A percentile compares a stretch with the other conserved stretches of the same genome.
Evolutionary conservation across 1,284 basidiomycete species (phyloP).

Genomic region (Pulchroboletus neoregius): DNA sequence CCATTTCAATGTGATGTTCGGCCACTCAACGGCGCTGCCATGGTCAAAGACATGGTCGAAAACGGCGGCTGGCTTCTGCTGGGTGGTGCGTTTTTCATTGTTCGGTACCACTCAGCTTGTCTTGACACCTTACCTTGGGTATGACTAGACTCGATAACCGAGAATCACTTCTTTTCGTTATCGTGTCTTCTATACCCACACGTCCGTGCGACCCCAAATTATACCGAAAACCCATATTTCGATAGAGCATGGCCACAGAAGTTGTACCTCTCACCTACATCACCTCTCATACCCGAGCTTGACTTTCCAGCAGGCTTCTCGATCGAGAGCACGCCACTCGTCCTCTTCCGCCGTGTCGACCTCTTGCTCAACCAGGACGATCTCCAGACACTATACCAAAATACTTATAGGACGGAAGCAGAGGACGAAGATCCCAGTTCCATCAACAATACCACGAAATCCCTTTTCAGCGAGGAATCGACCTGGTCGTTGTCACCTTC

Average conservation of each 20-base stretch:
- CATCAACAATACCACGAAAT: slow-evolving; percentile 22
- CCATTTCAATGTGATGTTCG: slow-evolving; percentile 39
- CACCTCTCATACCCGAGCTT: slow-evolving; percentile 36
- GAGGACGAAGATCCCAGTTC: slow-evolving; percentile 12
- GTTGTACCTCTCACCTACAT: slow-evolving; percentile 53
- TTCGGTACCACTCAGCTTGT: background rate
- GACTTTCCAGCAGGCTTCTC: slow-evolving; percentile 49
- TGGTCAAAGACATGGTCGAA: slow-evolving; percentile 57
- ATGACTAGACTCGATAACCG: slow-evolving; percentile 55
- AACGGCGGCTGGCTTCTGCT: slow-evolving; percentile 65
- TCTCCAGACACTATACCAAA: slow-evolving; percentile 44
- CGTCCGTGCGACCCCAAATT: slow-evolving; percentile 59
- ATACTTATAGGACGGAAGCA: slow-evolving; percentile 13
- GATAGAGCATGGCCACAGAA: slow-evolving; percentile 63
- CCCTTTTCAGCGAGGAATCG: slow-evolving; percentile 52
- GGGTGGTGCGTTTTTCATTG: slow-evolving; percentile 43
- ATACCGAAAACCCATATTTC: slow-evolving; percentile 47
- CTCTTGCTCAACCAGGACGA: slow-evolving; percentile 51
- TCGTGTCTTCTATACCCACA: slow-evolving; percentile 63
- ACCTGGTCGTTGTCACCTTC: slow-evolving; percentile 50
- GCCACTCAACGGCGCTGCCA: slow-evolving; percentile 38
- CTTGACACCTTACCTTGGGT: slow-evolving; percentile 2
- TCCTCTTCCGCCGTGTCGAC: slow-evolving; percentile 61
- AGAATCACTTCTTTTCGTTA: slow-evolving; percentile 68
- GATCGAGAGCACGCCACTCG: slow-evolving; percentile 53